Base-by-base conservation (phyloP, 139 green algal species). In the Medakamo hakoo region DNA sequence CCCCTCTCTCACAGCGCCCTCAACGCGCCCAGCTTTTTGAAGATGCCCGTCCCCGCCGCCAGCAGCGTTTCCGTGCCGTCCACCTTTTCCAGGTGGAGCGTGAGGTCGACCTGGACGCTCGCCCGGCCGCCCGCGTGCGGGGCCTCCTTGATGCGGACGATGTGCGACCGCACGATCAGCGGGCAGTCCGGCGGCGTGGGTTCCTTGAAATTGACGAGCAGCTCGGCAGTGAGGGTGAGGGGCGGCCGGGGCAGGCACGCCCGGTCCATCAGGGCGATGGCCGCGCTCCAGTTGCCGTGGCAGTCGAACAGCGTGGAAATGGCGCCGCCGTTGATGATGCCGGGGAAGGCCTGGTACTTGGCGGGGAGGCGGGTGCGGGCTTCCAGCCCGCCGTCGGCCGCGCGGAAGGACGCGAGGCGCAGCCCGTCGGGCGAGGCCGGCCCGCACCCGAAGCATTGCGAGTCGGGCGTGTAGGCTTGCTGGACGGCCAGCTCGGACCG, bases 311-410 rank as follows among this genome's bases (percentile, higher is more conserved):
- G 28, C 1, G 80, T 78, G 25, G 69, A 78, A 0, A 94, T 63
- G 23, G 89, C 73, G 56, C 86, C 86, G 2, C 86, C 86, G 66
- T 89, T 90, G 22, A 93, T 63, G 29, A 93, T 87, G 63, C 84
- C 73, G 2, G 81, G 81, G 63, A 87, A 88, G 55, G 79, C 78
- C 55, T 74, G 81, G 71, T 88, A 88, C 64, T 79, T 75, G 3
- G 49, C 18, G 61, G 71, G 32, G 4, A 82, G 40, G 4, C 27
- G 49, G 2, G 85, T 59, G 1, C 49, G 60, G 2, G 76, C 84
- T 55, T 87, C 71, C 32, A 94, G 76, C 2, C 84, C 84, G 32
- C 66, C 61, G n/a, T 72, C 70, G 0, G 72, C 57, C 3, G 76
- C 73, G 40, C 86, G 74, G 49, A 74, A 82, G 57, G 71, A 83